Evolutionary conservation across 768 basidiomycete species (phyloP), one percentile per base, ranked within the genome.

Genomic region (Boletellus ananas): DNA sequence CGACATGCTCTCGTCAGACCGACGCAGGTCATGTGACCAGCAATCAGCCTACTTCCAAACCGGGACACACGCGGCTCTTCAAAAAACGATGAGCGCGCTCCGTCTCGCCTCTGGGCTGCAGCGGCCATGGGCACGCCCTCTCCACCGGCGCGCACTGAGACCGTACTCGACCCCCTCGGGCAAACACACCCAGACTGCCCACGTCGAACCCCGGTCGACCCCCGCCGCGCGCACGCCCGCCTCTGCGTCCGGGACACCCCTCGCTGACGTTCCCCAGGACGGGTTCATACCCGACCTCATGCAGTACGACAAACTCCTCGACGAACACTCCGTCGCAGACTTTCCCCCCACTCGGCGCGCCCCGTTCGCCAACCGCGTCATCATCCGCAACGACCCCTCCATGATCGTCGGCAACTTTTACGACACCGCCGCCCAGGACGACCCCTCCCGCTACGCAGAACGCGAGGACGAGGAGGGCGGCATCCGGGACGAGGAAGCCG

Each of bases 351-450:
- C 73, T 20, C 63, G 73, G 49, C 69, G 73, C n/a, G 73, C 65
- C 14, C 83, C 77, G 1, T 83, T 74, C 67, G 72, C 77, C 55
- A 84, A 83, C 65, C 77, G 78, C 27, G 79, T 89, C 66, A 72
- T 81, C 54, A 63, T 86, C 44, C 84, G 85, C 46, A 89, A 88
- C 61, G 80, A 87, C 70, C 72, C 78, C n/a, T 83, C 85, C 49
- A 78, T 87, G 52, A 83, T 87, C 70, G 68, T 38, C 67, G 78
- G 50, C 43, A 55, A 55, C 58, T 63, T 65, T 39, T 65, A 63
- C 16, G 55, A 60, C 29, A 56, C 55, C 31, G 23, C 63, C 29
- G 29, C 60, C 6, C 52, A 49, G 18, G 55, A 50, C 17, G 23
- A 25, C 23, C 23, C 59, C 8, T 43, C 47, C 1, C 33, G 18